Percentiles rank a stretch among this genome's conserved stretches.
Evolutionary conservation across 2,329 filamentous ascomycete species (phyloP).

Genomic region (Pestalotiopsis sp.): DNA sequence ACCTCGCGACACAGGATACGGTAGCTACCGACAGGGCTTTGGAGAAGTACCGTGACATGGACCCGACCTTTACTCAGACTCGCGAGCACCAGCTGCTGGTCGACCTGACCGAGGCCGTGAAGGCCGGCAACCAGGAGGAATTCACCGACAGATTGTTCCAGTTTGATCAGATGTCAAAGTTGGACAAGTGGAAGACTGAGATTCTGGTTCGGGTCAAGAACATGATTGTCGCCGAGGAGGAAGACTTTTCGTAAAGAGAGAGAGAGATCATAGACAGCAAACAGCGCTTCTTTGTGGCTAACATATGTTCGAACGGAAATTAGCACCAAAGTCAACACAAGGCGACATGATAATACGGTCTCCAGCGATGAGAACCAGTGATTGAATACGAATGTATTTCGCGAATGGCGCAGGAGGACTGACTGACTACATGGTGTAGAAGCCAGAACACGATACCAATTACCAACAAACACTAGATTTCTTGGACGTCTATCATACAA

Average conservation of each 20-base stretch:
- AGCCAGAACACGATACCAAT: neutral
- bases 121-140: constrained; percentile 76
- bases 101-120: constrained; percentile 75
- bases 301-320: neutral
- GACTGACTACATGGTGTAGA: neutral
- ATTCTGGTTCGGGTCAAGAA: constrained; percentile 82
- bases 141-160: constrained; percentile 88
- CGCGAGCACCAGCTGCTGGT: constrained; percentile 80
- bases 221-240: constrained; percentile 62
- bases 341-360: neutral
- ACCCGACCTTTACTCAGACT: constrained; percentile 74
- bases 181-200: constrained; percentile 97
- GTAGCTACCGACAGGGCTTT: constrained; percentile 80
- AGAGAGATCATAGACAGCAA: neutral
- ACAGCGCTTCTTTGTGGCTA: neutral
- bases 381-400: neutral
- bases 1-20: constrained; percentile 72
- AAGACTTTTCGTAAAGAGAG: constrained; percentile 31
- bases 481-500: neutral
- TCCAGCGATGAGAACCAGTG: neutral
- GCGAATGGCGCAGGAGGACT: neutral
- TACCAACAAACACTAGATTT: neutral
- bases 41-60: constrained; percentile 78
- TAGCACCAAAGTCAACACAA: neutral
- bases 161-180: constrained; percentile 88